A percentile compares a stretch with the other conserved stretches of the same genome.
Evolutionary conservation across 805 yeast species (phyloP).

Genomic region (Monosporozyma solicola): DNA sequence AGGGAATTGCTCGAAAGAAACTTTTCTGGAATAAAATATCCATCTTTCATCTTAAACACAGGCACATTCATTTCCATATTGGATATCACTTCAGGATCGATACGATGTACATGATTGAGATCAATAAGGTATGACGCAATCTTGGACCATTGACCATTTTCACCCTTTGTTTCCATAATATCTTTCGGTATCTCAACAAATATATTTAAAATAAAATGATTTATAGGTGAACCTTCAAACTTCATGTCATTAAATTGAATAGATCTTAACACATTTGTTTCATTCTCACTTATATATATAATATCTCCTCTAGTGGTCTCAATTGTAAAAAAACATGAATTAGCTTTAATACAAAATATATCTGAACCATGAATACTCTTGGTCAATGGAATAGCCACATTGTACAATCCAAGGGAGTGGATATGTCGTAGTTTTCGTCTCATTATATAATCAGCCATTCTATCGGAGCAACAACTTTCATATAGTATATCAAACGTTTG

Average conservation of each 20-base stretch:
- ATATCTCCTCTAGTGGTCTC: slow-evolving; percentile 14
- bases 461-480: neutral
- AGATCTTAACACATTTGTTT: slow-evolving; percentile 9
- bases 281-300: slow-evolving; percentile 24
- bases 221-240: slow-evolving; percentile 8
- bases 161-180: neutral
- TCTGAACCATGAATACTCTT: neutral
- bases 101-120: slow-evolving; percentile 11
- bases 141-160: slow-evolving; percentile 11
- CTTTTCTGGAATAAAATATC: slow-evolving; percentile 10
- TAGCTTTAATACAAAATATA: slow-evolving; percentile 3
- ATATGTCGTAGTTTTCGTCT: slow-evolving; percentile 22
- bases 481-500: neutral
- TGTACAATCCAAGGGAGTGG: slow-evolving; percentile 16
- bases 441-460: slow-evolving; percentile 12
- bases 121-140: slow-evolving; percentile 10
- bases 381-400: slow-evolving; percentile 7
- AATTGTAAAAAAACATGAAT: slow-evolving; percentile 18
- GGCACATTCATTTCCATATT: slow-evolving; percentile 13
- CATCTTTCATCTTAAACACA: slow-evolving; percentile 20
- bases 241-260: slow-evolving; percentile 23
- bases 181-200: slow-evolving; percentile 15
- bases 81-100: slow-evolving; percentile 7
- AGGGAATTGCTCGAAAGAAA: neutral
- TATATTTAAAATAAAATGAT: slow-evolving; percentile 13